Conservation (phyloP, 176 grass and related monocot genomes). For the Musa schizocarpa region DNA sequence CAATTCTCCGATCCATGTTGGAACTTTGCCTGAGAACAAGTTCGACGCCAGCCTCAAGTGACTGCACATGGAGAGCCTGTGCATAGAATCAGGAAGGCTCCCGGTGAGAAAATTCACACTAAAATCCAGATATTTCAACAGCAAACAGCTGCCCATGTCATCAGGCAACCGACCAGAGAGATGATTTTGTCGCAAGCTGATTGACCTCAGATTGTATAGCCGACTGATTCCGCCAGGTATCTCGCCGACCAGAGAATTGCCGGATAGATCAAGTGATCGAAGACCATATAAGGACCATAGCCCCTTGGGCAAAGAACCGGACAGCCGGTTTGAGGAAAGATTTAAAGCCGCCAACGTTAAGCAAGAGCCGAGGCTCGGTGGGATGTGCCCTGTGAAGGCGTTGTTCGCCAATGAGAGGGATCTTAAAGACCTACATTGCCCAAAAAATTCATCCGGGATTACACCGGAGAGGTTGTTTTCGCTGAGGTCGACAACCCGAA, state of each 20-base stretch:
- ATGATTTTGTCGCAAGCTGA: conserved; percentile 59
- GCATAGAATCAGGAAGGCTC: conserved; percentile 49
- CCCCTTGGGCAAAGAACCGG: conserved; percentile 38
- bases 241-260: conserved; percentile 49
- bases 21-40: conserved; percentile 47
- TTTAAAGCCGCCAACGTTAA: conserved; percentile 54
- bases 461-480: conserved; percentile 49
- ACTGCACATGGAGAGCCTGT: conserved; percentile 34
- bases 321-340: conserved; percentile 70
- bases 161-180: conserved; percentile 65
- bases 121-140: conserved; percentile 66
- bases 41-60: conserved; percentile 52
- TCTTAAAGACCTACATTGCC: conserved; percentile 57
- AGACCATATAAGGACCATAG: conserved; percentile 72
- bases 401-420: conserved; percentile 50
- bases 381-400: conserved; percentile 50
- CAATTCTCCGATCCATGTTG: conserved; percentile 83
- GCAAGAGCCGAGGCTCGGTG: conserved; percentile 46
- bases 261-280: conserved; percentile 69
- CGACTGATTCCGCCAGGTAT: conserved; percentile 48
- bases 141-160: conserved; percentile 47
- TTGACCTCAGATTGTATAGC: conserved; percentile 33
- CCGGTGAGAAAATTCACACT: conserved; percentile 64
- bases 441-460: conserved; percentile 57
- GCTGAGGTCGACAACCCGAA: conserved; percentile 60